Conservation (phyloP, 2,329 filamentous ascomycete genomes). For the Neonectria ditissima region DNA sequence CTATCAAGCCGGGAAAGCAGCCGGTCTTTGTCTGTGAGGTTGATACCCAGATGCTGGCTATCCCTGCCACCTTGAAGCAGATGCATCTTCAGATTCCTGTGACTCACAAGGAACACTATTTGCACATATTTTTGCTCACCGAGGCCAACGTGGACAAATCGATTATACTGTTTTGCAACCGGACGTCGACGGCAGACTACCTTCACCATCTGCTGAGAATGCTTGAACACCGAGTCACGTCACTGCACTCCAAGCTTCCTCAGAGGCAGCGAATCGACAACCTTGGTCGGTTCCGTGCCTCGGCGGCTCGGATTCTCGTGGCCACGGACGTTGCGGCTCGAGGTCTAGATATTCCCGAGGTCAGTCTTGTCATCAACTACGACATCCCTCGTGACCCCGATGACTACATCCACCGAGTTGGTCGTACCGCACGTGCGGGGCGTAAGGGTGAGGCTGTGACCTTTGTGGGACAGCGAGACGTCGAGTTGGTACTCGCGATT, state of each 20-base stretch:
- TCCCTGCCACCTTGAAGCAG: slow-evolving; percentile 85
- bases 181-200: slow-evolving; percentile 87
- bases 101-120: slow-evolving; percentile 93
- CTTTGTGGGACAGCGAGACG: slow-evolving; percentile 92
- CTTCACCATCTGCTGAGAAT: slow-evolving; percentile 89
- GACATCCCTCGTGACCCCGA: slow-evolving; percentile 96
- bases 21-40: slow-evolving; percentile 92
- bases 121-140: slow-evolving; percentile 89
- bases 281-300: slow-evolving; percentile 89
- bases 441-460: slow-evolving; percentile 85
- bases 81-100: slow-evolving; percentile 89
- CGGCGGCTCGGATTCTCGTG: slow-evolving; percentile 88
- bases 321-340: slow-evolving; percentile 95
- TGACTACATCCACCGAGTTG: slow-evolving; percentile 97
- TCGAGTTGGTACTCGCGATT: slow-evolving; percentile 89
- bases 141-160: slow-evolving; percentile 79
- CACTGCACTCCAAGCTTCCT: slow-evolving; percentile 87
- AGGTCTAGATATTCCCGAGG: slow-evolving; percentile 94
- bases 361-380: slow-evolving; percentile 92
- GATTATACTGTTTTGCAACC: slow-evolving; percentile 94
- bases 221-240: slow-evolving; percentile 89
- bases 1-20: slow-evolving; percentile 74
- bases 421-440: slow-evolving; percentile 93
- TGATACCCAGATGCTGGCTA: slow-evolving; percentile 78
- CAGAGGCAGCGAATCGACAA: slow-evolving; percentile 90